Percentiles rank a stretch among this genome's conserved stretches.
Evolutionary conservation across 352 stramenopile genomes (phyloP).

Genomic region (Globisporangium solare): DNA sequence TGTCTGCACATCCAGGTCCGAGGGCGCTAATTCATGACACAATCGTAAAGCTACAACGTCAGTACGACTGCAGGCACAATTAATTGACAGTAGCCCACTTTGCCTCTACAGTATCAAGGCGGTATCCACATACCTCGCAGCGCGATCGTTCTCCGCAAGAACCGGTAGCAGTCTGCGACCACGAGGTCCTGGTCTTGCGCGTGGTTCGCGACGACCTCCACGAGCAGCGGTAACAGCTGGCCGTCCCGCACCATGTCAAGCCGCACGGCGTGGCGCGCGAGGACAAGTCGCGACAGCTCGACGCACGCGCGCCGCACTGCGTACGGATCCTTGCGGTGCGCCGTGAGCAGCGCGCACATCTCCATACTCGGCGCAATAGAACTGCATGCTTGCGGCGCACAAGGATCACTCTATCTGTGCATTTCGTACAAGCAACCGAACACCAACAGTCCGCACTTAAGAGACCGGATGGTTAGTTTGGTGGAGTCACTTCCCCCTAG

Average conservation of each 20-base stretch:
- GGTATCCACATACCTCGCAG: conserved; percentile 40
- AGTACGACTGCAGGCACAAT: not conserved
- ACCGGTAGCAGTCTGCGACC: conserved; percentile 33
- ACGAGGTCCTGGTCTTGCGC: conserved; percentile 30
- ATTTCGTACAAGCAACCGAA: no score
- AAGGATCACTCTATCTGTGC: no score
- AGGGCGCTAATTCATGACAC: conserved; percentile 21
- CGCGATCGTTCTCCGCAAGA: conserved; percentile 43
- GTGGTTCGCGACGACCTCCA: conserved; percentile 22
- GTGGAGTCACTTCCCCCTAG: not conserved
- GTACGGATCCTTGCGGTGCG: conserved; percentile 30
- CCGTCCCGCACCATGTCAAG: conserved; percentile 29
- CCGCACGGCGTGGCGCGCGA: conserved; percentile 24
- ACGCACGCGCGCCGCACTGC: conserved; percentile 44
- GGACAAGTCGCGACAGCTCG: conserved; percentile 46
- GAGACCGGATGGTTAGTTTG: no score
- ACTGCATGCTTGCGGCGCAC: conserved; percentile 61
- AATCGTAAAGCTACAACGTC: not conserved
- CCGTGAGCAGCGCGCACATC: conserved; percentile 26
- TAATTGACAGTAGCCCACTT: conserved; percentile 2
- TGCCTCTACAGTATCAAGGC: no score
- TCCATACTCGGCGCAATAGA: conserved; percentile 41
- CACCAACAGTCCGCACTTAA: no score
- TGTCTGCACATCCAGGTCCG: conserved; percentile 51
- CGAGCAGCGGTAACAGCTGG: conserved; percentile 25